These are phyloP conservation scores for Cucurbita moschata DNA, from an alignment of 306 rosid genomes.

Conservation along the genomic window DNA sequence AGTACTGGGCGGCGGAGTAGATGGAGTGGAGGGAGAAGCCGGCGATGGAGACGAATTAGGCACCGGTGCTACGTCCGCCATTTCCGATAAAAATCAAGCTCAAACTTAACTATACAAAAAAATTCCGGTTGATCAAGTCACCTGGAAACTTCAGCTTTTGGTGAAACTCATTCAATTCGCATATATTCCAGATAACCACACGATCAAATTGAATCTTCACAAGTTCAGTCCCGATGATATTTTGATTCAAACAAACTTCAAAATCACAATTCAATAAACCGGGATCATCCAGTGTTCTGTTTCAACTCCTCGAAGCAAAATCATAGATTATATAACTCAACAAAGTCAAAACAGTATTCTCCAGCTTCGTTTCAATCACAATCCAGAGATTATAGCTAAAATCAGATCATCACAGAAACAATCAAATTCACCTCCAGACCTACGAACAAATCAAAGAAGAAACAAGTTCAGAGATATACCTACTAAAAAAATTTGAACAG, in stretches of 20 bases:
- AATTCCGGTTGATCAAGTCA: not conserved
- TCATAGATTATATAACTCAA: not conserved
- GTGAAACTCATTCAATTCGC: not conserved
- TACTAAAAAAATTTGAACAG: not conserved
- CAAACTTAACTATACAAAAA: not conserved
- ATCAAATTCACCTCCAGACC: not conserved
- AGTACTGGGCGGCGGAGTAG: conserved; percentile 12
- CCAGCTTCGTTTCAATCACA: not conserved
- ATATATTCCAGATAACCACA: not conserved
- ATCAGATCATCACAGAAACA: not conserved
- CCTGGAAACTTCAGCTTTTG: conserved; percentile 8
- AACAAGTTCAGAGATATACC: conserved; percentile 1
- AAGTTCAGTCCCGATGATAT: not conserved
- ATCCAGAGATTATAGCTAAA: not conserved
- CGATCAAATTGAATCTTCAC: not conserved
- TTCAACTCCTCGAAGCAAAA: conserved; percentile 1
- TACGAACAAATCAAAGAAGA: too few species aligned
- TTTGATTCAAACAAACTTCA: not conserved
- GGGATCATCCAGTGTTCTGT: not conserved
- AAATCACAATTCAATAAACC: not conserved
- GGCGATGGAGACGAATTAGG: conserved; percentile 36
- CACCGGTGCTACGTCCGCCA: conserved; percentile 57
- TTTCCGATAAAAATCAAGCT: conserved; percentile 10
- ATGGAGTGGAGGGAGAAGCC: conserved; percentile 12
- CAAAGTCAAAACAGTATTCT: not conserved